Evolutionary conservation across 2,329 filamentous ascomycete genomes (phyloP), one percentile per base, ranked within the genome.

Genomic region (Aureobasidium vineae): DNA sequence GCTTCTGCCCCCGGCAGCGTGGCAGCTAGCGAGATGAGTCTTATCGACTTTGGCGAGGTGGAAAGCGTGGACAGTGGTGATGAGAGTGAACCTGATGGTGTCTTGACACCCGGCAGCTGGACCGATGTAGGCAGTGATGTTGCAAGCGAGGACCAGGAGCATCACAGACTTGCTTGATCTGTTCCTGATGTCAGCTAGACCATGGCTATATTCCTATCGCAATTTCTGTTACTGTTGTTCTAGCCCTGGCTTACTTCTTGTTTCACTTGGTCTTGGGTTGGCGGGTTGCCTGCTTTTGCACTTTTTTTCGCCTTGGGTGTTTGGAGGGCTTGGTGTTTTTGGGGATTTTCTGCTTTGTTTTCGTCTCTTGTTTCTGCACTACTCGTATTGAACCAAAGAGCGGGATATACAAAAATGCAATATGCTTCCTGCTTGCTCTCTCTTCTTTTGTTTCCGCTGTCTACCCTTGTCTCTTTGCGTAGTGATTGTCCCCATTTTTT

Each of bases 91-190:
- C 71, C 72, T n/a, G 71, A 73, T 59, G 75, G 75, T 28, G 70
- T 77, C 49, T 68, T 68, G 26, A 77, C 76, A 19, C 76, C 76
- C 1, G 72, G 75, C 49, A 76, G 73, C 64, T 77, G 76, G 76
- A 75, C 73, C 1, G 75, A 77, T 49, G 72, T 77, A n/a, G 76
- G 75, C 1, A 75, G 73, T 63, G 67, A 73, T 19, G 75, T 75
- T 67, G 61, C 49, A 15, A 54, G 49, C 15, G 49, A 54, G 8
- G 49, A 54, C 7, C 23, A 63, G 6, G 45, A 56, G 53, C 19
- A 23, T 6, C 53, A 56, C 16, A 26, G 53, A 28, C 53, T 56
- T 56, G 53, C 21, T 41, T 56, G 36, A 41, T 40, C 5, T 43
- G 41, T 3, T 43, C 41, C n/a, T n/a, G 7, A 2, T n/a, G 16